phyloP scores from a whole-genome alignment of 2,329 filamentous ascomycete genomes.

The Penicillium fuscoglaucum region DNA sequence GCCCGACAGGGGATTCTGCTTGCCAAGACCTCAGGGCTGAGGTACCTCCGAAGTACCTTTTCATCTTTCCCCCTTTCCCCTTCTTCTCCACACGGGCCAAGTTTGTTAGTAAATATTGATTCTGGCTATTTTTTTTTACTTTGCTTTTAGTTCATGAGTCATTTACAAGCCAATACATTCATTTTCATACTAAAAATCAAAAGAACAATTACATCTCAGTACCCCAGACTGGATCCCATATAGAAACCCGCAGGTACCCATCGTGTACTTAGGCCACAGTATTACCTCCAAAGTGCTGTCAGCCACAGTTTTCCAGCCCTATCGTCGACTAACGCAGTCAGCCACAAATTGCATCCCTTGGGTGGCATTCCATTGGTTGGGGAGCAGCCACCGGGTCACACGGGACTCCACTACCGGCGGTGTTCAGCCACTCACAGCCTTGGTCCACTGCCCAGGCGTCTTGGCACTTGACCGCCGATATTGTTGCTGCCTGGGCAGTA shows the following conservation, averaged over 20 bases:
- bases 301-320: slow-evolving; percentile 23
- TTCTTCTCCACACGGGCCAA: slow-evolving; percentile 9
- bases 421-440: not conserved
- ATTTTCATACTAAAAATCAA: not conserved
- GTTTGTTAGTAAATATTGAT: not conserved
- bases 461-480: slow-evolving; percentile 21
- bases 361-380: slow-evolving; percentile 13
- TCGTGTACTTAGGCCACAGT: not conserved
- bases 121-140: not conserved
- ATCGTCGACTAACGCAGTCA: slow-evolving; percentile 14
- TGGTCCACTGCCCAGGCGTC: not conserved
- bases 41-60: slow-evolving; percentile 11
- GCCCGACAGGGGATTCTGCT: slow-evolving; percentile 3
- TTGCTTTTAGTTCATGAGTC: not conserved
- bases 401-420: not conserved
- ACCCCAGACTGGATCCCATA: not conserved
- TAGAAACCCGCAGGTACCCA: not conserved
- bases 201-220: not conserved
- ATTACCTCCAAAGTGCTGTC: not conserved
- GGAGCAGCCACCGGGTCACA: slow-evolving; percentile 14
- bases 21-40: slow-evolving; percentile 11
- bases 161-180: not conserved
- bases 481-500: slow-evolving; percentile 25
- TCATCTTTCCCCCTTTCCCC: slow-evolving; percentile 2
- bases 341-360: slow-evolving; percentile 16